Evolutionary conservation across 768 basidiomycete species (phyloP).

Genomic region (Suillus variegatus): DNA sequence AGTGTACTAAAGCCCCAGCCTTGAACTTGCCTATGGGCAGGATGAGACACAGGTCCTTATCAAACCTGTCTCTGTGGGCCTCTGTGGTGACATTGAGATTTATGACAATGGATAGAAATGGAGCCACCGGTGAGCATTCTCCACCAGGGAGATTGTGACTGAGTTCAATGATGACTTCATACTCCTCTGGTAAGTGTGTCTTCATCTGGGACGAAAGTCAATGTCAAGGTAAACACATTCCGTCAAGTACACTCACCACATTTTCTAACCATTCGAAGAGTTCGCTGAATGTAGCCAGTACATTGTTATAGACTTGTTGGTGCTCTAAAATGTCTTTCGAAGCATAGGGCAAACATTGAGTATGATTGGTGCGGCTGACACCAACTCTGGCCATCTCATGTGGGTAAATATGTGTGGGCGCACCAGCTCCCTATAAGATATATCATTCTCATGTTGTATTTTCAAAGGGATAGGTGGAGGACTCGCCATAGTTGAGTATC

Average conservation of each 20-base stretch:
- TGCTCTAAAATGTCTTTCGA: neutral
- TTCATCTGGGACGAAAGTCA: neutral
- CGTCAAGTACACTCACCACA: neutral
- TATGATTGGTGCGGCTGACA: neutral
- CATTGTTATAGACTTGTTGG: neutral
- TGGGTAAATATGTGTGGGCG: neutral
- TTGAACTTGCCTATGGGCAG: neutral
- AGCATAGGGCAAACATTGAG: neutral
- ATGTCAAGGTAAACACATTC: too few species aligned
- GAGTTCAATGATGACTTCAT: neutral
- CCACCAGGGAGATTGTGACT: neutral
- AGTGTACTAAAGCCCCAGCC: conserved; percentile 8
- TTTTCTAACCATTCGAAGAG: neutral
- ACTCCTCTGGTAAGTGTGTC: conserved; percentile 1
- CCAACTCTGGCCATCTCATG: neutral
- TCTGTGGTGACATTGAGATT: conserved; percentile 11
- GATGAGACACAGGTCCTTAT: neutral
- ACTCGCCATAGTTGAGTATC: neutral
- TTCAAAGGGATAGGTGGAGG: neutral
- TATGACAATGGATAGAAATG: conserved; percentile 4
- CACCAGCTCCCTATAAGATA: neutral
- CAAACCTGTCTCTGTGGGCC: conserved; percentile 6
- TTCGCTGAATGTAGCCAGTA: neutral
- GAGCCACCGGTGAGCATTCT: neutral
- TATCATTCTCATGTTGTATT: neutral